These are phyloP conservation scores for Fusarium sarcochroum DNA, from an alignment of 2,329 filamentous ascomycete genomes.

Conservation along the genomic window DNA sequence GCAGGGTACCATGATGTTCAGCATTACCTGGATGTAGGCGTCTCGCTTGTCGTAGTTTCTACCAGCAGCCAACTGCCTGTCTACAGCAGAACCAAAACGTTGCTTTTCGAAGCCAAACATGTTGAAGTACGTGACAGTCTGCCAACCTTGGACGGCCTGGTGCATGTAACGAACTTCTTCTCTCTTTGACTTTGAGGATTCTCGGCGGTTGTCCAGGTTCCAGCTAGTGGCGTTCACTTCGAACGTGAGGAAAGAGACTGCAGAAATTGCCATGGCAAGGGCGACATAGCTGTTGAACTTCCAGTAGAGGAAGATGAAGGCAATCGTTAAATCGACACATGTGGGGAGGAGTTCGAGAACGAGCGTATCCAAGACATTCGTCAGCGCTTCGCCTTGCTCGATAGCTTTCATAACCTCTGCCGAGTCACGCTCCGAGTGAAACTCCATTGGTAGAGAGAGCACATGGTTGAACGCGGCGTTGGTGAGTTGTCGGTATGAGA, in stretches of 20 bases:
- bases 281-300: constrained; percentile 74
- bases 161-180: constrained; percentile 68
- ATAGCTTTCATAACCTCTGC: constrained; percentile 76
- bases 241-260: constrained; percentile 34
- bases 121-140: constrained; percentile 65
- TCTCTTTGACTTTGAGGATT: constrained; percentile 57
- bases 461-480: constrained; percentile 76
- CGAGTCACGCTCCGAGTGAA: constrained; percentile 75
- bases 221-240: constrained; percentile 54
- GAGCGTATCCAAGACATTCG: constrained; percentile 70
- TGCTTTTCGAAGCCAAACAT: constrained; percentile 51
- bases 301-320: constrained; percentile 71
- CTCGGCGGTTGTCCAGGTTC: constrained; percentile 57
- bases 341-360: constrained; percentile 74
- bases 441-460: constrained; percentile 78
- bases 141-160: constrained; percentile 72
- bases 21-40: constrained; percentile 38
- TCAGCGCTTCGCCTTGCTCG: constrained; percentile 73
- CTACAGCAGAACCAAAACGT: constrained; percentile 48
- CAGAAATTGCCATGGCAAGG: constrained; percentile 53
- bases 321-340: constrained; percentile 72
- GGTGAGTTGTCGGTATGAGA: constrained; percentile 67
- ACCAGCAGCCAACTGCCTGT: constrained; percentile 43
- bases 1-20: constrained; percentile 62
- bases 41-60: constrained; percentile 41